Evolutionary conservation across 2,329 filamentous ascomycete species (phyloP), one percentile per base, ranked within the genome.

Genomic region (Colletotrichum simmondsii): DNA sequence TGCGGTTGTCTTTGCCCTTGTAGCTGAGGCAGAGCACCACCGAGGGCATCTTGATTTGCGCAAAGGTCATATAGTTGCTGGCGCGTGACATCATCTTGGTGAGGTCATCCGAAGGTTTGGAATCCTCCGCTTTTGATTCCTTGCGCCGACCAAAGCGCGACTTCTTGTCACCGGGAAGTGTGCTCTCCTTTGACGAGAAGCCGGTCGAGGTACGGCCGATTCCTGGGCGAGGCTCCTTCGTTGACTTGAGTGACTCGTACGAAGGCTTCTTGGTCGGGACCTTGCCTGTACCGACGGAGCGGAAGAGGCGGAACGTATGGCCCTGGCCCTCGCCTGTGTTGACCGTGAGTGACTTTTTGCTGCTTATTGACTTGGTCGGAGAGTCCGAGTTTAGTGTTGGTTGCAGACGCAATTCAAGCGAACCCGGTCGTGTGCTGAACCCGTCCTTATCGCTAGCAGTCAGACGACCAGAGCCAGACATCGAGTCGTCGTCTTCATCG

Each of bases 11-110:
- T 81, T 95, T 97, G 79, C 97, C 97, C 82, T 98, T 98, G 88
- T 98, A 98, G 80, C 94, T 97, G 32, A 99, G 88, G 80, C 97
- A 99, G 42, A 99, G 90, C 2, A 98, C 95, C 77, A 99, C 96
- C 69, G 95, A 97, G 2, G 95, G 95, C 79, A 99, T 94, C 82
- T 95, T 97, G 82, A 99, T 95, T 82, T 97, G 95, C 2, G 96
- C 93, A 74, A 99, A 92, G 0, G 97, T 98, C 95, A 98, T 98
- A 85, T 97, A 99, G 81, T 95, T 97, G 71, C 94, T 98, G 4
- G 97, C 97, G 35, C 97, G 93, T 66, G 91, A 92, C 83, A 99
- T 96, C 97, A 99, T 99, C 85, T 97, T 95, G 12, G 95, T 97
- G 54, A 99, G 87, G 80, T 99, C 97, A 79, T 99, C 97, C 1